A percentile compares a stretch with the other conserved stretches of the same genome.
Conservation (phyloP, 2,329 filamentous ascomycete genomes). For the Grosmannia clavigera region DNA sequence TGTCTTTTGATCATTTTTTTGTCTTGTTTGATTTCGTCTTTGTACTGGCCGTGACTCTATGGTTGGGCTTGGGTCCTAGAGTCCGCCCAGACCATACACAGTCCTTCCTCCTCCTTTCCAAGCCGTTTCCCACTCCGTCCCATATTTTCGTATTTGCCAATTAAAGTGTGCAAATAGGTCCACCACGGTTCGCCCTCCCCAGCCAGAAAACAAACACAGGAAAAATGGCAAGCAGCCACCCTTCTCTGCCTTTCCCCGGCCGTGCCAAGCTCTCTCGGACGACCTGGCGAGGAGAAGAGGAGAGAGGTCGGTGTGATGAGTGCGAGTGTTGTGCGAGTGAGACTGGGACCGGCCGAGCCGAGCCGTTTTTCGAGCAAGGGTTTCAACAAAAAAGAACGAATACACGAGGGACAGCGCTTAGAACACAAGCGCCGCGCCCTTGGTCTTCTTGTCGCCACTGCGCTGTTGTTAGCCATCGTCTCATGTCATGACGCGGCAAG, state of each 20-base stretch:
- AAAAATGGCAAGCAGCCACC: not conserved
- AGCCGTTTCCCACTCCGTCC: not conserved
- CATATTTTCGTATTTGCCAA: constrained; percentile 1
- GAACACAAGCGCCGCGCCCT: constrained; percentile 99
- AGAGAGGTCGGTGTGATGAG: not conserved
- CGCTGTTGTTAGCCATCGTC: constrained; percentile 24
- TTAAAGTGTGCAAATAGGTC: not conserved
- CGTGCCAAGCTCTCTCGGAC: not conserved
- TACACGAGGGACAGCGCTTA: constrained; percentile 43
- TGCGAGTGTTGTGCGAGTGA: not conserved
- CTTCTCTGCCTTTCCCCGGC: not conserved
- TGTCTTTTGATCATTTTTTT: constrained; percentile 6
- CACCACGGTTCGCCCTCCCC: not conserved
- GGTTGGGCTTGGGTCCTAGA: not conserved
- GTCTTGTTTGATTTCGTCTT: constrained; percentile 5
- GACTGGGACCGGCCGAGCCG: not conserved
- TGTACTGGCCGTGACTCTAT: not conserved
- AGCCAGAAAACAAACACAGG: not conserved
- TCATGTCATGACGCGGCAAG: not conserved
- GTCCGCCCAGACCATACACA: not conserved
- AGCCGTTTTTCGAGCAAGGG: not conserved
- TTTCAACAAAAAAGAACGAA: not conserved
- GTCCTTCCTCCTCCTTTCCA: not conserved
- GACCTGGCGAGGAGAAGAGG: not conserved
- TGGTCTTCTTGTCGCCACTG: constrained; percentile 99